Percentiles rank a stretch among this genome's conserved stretches.
Evolutionary conservation across 179 eudicot genomes (phyloP).

Genomic region (Drosera spatulata): DNA sequence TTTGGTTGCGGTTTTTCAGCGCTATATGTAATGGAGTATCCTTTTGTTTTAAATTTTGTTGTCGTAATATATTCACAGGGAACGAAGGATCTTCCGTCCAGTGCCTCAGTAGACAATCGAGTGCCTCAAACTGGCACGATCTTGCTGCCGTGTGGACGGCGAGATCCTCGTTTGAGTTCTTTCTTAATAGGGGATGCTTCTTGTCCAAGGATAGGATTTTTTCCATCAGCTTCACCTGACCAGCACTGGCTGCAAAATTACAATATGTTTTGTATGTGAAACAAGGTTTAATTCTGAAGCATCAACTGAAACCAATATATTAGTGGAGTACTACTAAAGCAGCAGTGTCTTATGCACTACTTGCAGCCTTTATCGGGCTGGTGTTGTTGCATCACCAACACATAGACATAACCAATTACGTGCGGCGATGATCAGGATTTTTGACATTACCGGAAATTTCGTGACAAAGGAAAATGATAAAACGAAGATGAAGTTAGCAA

Average conservation of each 20-base stretch:
- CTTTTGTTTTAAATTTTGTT: not conserved
- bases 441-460: too few species aligned
- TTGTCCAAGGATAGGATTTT: conserved; percentile 1
- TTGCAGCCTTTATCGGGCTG: too few species aligned
- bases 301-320: too few species aligned
- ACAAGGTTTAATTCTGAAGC: too few species aligned
- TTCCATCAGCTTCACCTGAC: conserved; percentile 5
- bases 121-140: not conserved
- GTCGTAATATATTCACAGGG: not conserved
- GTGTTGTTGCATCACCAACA: too few species aligned
- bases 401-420: too few species aligned
- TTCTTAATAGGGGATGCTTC: not conserved
- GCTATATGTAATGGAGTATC: conserved; percentile 19
- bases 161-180: conserved; percentile 9
- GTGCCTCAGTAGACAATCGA: conserved; percentile 2
- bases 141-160: conserved; percentile 16
- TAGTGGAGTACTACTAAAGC: too few species aligned
- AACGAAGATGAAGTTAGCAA: too few species aligned
- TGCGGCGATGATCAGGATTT: too few species aligned
- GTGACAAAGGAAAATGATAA: too few species aligned
- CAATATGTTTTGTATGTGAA: too few species aligned
- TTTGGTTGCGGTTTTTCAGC: conserved; percentile 3
- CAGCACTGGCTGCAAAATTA: conserved; percentile 9
- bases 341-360: too few species aligned
- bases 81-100: not conserved